Base-by-base conservation (phyloP, 2,329 filamentous ascomycete species). In the Xylariaceae sp. region DNA sequence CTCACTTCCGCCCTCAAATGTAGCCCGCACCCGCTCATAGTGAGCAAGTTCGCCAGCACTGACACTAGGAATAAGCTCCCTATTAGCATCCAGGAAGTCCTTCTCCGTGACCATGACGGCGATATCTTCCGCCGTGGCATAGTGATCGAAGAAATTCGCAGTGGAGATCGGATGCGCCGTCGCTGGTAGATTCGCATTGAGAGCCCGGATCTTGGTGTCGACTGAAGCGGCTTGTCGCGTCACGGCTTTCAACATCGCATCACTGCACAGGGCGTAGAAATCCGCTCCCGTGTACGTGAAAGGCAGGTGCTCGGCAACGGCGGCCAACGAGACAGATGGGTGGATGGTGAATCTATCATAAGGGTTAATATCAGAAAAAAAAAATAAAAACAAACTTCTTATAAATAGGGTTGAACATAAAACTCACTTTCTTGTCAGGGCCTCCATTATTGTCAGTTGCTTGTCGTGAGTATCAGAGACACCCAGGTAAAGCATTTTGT, bases 161-260 rank as follows among this genome's bases (percentile, higher is more conserved):
- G 92, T 95, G 1, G 88, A 88, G 60, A 96, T 81, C 4, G 79
- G 75, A 43, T 77, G 73, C 47, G 57, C 62, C 49, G 62, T 65
- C n/a, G 62, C 66, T 3, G 69, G 68, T 45, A 72, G 68, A 44
- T 72, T 71, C 2, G 74, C 70, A 64, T 89, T 89, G 69, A 95
- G 76, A 3, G 79, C 76, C 27, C 80, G 80, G 62, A 99, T 88
- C 71, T 94, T 94, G 49, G 82, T 78, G 69, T 99, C 94, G 2
- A 97, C 91, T 1, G 83, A 78, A 1, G 84, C 81, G 2, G 94
- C 91, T 68, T 95, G 89, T 4, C 94, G 85, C 2, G 94, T 99
- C 55, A 99, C 92, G 26, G 94, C 94, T 71, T 99, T 97, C 63
- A 99, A 86, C 94, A 99, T 99, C 50, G 94, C 91, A 71, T 99